These are phyloP conservation scores for Scheffersomyces stipitis DNA, from an alignment of 805 yeast genomes.

Conservation along the genomic window DNA sequence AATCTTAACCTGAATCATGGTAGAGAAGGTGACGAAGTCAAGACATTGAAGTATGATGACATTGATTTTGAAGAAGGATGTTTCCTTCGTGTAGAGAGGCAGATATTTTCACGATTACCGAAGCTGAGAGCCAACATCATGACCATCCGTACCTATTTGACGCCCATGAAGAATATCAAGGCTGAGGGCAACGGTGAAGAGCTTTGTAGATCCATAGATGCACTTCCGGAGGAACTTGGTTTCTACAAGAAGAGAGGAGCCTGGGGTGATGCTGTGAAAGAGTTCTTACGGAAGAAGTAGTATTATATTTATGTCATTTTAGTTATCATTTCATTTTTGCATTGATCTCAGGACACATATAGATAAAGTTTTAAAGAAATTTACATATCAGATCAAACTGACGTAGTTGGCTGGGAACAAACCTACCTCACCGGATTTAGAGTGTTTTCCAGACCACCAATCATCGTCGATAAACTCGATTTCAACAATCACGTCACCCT, in stretches of 20 bases:
- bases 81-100: conserved; percentile 38
- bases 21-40: conserved; percentile 25
- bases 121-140: conserved; percentile 33
- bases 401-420: conserved; percentile 94
- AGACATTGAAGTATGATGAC: conserved; percentile 22
- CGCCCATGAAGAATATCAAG: conserved; percentile 28
- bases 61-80: conserved; percentile 35
- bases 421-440: conserved; percentile 68
- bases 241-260: conserved; percentile 34
- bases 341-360: not conserved
- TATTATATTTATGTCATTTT: no score
- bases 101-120: conserved; percentile 36
- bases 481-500: conserved; percentile 77
- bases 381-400: conserved; percentile 15
- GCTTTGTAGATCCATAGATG: conserved; percentile 32
- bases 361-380: not conserved
- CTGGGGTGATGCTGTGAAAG: conserved; percentile 41
- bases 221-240: conserved; percentile 38
- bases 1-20: conserved; percentile 32
- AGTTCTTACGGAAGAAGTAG: conserved; percentile 19
- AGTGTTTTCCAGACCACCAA: conserved; percentile 92
- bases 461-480: conserved; percentile 90
- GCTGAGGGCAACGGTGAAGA: conserved; percentile 33
- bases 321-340: not conserved
- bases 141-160: conserved; percentile 38